Conservation (phyloP, 2,329 filamentous ascomycete species). For the Ceratocystis huliohia region DNA sequence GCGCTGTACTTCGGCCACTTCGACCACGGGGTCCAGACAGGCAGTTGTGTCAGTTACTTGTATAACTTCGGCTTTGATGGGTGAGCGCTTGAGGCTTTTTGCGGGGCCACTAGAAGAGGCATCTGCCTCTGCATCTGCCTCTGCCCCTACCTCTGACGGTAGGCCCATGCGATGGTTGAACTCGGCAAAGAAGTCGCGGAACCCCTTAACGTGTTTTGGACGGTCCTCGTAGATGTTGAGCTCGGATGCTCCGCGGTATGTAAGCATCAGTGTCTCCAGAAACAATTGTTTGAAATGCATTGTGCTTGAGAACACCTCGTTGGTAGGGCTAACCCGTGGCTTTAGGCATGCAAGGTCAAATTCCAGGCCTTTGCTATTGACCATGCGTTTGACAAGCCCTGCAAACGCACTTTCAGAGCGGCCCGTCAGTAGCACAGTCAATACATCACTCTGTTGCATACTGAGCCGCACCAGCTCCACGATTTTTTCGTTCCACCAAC, state of each 20-base stretch:
- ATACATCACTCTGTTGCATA: constrained; percentile 69
- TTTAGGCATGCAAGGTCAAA: constrained; percentile 87
- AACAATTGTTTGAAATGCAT: constrained; percentile 89
- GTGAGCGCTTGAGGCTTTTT: constrained; percentile 7
- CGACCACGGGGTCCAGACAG: constrained; percentile 61
- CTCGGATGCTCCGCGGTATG: constrained; percentile 71
- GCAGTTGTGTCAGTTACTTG: constrained; percentile 68
- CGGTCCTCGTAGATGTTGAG: constrained; percentile 63
- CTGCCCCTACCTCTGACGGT: constrained; percentile 23
- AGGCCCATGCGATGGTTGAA: constrained; percentile 44
- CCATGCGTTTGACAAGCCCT: constrained; percentile 69
- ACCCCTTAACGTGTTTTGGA: constrained; percentile 58
- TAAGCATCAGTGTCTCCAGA: constrained; percentile 67
- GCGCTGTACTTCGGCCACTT: constrained; percentile 73
- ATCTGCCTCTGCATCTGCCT: constrained; percentile 22
- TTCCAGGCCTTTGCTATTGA: constrained; percentile 60
- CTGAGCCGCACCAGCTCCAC: constrained; percentile 67
- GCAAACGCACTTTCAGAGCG: constrained; percentile 65
- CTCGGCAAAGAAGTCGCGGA: constrained; percentile 68
- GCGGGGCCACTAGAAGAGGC: constrained; percentile 44
- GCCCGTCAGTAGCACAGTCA: constrained; percentile 80
- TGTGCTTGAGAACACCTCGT: constrained; percentile 66
- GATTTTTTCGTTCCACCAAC: constrained; percentile 95
- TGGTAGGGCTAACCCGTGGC: constrained; percentile 66
- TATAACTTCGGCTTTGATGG: constrained; percentile 64